These are phyloP conservation scores for Candida maesae DNA, from an alignment of 805 yeast genomes.

Conservation along the genomic window DNA sequence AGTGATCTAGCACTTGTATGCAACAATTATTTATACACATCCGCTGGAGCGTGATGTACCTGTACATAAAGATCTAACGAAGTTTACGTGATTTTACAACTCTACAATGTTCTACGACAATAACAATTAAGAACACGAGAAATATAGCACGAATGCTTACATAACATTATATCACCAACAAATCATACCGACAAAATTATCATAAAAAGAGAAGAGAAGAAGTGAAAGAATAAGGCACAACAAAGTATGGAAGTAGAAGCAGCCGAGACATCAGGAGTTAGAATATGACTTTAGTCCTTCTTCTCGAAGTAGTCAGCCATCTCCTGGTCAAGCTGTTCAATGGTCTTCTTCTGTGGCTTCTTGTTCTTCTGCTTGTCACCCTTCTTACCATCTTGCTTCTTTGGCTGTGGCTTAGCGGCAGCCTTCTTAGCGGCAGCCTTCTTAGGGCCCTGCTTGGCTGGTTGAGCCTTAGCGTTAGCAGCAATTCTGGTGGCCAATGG, in stretches of 20 bases:
- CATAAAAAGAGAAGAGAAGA: background rate
- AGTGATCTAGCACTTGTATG: background rate
- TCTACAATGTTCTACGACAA: no score
- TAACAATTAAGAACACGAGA: no score
- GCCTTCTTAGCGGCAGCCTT: slow-evolving; percentile 13
- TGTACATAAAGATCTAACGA: no score
- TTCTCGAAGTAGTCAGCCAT: slow-evolving; percentile 91
- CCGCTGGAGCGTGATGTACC: no score
- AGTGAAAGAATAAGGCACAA: background rate
- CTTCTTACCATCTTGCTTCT: slow-evolving; percentile 6
- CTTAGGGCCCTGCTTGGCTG: slow-evolving; percentile 24
- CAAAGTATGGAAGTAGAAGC: no score
- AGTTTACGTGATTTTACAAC: no score
- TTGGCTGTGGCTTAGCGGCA: slow-evolving; percentile 5
- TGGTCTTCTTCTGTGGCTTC: slow-evolving; percentile 61
- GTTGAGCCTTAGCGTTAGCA: slow-evolving; percentile 37
- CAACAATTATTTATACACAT: no score
- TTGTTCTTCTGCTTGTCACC: slow-evolving; percentile 29
- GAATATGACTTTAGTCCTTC: slow-evolving; percentile 28
- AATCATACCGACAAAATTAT: no score
- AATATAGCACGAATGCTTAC: no score
- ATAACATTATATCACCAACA: no score
- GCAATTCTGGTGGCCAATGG: slow-evolving; percentile 73
- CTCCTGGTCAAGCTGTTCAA: slow-evolving; percentile 94
- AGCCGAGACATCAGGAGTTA: no score